These are phyloP conservation scores for Colletotrichum sansevieriae DNA, from an alignment of 2,329 filamentous ascomycete genomes.

Conservation along the genomic window DNA sequence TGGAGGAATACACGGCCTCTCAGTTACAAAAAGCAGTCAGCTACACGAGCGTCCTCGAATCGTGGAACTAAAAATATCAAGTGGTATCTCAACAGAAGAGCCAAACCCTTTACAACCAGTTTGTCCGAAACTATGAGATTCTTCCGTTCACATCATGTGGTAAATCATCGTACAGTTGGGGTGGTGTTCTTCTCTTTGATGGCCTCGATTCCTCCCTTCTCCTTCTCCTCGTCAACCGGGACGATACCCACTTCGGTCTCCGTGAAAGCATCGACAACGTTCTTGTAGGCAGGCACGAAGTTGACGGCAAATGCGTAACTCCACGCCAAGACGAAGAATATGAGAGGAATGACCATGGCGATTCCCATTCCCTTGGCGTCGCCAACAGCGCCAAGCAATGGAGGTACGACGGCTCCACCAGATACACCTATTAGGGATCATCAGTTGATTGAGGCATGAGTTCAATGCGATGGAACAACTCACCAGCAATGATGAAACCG, in stretches of 20 bases:
- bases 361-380: slow-evolving; percentile 61
- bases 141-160: no score
- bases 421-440: slow-evolving; percentile 74
- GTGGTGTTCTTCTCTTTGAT: slow-evolving; percentile 34
- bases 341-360: slow-evolving; percentile 75
- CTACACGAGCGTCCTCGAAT: no score
- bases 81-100: not conserved
- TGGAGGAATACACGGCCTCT: no score
- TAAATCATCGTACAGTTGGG: not conserved
- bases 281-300: slow-evolving; percentile 73
- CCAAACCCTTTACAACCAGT: not conserved
- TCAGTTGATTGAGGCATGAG: slow-evolving; percentile 60
- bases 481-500: slow-evolving; percentile 70
- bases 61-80: not conserved
- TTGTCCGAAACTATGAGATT: no score
- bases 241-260: slow-evolving; percentile 59
- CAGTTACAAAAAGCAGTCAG: no score
- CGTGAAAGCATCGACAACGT: slow-evolving; percentile 71
- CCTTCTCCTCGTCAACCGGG: slow-evolving; percentile 42
- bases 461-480: slow-evolving; percentile 33
- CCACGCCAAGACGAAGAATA: slow-evolving; percentile 69
- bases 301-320: slow-evolving; percentile 73
- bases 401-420: slow-evolving; percentile 81
- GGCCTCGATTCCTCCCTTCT: slow-evolving; percentile 34
- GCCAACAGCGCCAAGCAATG: slow-evolving; percentile 76